phyloP scores from a whole-genome alignment of 2,329 filamentous ascomycete species.

The Neonectria punicea region DNA sequence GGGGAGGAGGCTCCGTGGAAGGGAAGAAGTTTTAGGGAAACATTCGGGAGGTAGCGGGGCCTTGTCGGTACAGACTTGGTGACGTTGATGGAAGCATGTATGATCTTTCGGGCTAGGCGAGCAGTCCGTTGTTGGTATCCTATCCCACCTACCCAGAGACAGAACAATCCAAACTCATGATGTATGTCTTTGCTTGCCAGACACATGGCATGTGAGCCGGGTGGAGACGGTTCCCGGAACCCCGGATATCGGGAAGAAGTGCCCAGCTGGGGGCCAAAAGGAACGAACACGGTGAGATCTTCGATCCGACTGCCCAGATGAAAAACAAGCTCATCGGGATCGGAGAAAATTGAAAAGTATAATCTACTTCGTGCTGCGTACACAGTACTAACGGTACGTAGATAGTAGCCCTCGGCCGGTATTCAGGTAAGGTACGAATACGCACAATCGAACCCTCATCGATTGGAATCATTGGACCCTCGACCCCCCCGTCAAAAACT shows the following conservation, averaged over 20 bases:
- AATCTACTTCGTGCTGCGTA: too few species aligned
- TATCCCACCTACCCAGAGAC: constrained; percentile 6
- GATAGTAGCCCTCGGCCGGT: not conserved
- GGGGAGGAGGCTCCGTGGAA: constrained; percentile 39
- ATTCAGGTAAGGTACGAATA: not conserved
- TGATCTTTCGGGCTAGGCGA: not conserved
- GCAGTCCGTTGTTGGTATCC: constrained; percentile 9
- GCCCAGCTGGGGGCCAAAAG: not conserved
- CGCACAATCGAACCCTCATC: not conserved
- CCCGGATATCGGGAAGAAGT: not conserved
- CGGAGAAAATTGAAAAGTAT: not conserved
- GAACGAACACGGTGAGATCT: not conserved
- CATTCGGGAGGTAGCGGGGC: not conserved
- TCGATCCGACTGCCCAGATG: not conserved
- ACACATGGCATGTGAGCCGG: not conserved
- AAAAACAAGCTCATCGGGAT: not conserved
- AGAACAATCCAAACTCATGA: constrained; percentile 19
- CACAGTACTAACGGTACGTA: not conserved
- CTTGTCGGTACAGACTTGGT: not conserved
- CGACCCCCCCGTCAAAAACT: not conserved
- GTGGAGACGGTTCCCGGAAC: not conserved
- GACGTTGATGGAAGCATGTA: constrained; percentile 8
- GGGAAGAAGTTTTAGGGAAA: not conserved
- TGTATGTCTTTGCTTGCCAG: not conserved
- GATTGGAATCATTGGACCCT: not conserved